Evolutionary conservation across 108 stramenopile genomes (phyloP).

Genomic region (Cyclotella cryptica): DNA sequence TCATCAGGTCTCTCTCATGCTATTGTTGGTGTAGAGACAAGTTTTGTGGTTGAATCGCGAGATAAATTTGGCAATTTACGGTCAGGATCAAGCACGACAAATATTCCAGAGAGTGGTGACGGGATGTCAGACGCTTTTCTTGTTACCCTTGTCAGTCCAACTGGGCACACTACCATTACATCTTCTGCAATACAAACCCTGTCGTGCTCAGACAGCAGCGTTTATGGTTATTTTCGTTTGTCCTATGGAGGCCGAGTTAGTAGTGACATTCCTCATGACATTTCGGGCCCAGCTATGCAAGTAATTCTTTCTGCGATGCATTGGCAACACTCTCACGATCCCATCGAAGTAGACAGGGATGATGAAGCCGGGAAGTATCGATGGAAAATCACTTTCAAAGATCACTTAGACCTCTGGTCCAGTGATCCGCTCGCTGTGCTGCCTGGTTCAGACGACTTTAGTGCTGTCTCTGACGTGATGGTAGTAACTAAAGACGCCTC

Average conservation of each 20-base stretch:
- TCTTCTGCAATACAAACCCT: constrained; percentile 71
- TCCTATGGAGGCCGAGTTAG: constrained; percentile 64
- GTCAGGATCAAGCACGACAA: constrained; percentile 53
- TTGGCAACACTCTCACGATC: not conserved
- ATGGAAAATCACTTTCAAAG: constrained; percentile 71
- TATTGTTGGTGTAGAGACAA: constrained; percentile 62
- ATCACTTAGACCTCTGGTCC: constrained; percentile 62
- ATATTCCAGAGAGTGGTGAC: constrained; percentile 61
- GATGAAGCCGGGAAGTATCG: constrained; percentile 36
- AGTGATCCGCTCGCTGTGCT: constrained; percentile 54
- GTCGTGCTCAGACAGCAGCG: constrained; percentile 36
- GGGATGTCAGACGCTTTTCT: constrained; percentile 78
- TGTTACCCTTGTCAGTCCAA: constrained; percentile 59
- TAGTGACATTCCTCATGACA: constrained; percentile 60
- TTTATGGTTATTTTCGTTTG: constrained; percentile 59
- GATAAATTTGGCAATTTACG: constrained; percentile 87
- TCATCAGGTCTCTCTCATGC: constrained; percentile 59
- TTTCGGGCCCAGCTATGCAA: constrained; percentile 60
- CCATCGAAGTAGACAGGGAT: constrained; percentile 36
- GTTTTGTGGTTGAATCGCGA: constrained; percentile 65
- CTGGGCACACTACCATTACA: constrained; percentile 55
- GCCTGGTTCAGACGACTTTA: constrained; percentile 41
- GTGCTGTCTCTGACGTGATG: constrained; percentile 18
- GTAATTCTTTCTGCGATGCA: constrained; percentile 54
- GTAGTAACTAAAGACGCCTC: constrained; percentile 32